Evolutionary conservation across 2,329 filamentous ascomycete species (phyloP), one percentile per base, ranked within the genome.

Genomic region (Paecilomyces niveus): DNA sequence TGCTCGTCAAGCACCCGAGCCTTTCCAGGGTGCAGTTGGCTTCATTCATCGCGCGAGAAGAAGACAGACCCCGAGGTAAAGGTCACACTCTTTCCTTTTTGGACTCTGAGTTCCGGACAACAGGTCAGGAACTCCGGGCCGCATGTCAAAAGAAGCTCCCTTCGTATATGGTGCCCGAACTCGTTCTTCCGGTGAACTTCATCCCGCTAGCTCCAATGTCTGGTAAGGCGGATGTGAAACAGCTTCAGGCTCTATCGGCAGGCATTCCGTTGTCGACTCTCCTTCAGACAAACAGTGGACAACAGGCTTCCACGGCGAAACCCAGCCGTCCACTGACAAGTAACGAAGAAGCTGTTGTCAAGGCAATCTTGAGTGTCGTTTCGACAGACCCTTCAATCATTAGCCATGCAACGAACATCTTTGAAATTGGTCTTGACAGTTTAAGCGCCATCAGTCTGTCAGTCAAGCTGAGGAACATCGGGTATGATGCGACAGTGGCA

Each of bases 341-440:
- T 7, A 65, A 70, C 22, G 70, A 72, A 50, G 59, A 67, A 39
- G 58, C 58, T 5, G 59, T 71, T n/a, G 62, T 67, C 15, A 63
- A 58, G 5, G 62, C 65, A 31, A 64, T 74, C 2, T 64, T 61
- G 51, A 55, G 54, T 24, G 61, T 69, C 21, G 59, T 70, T 22
- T 57, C 61, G 9, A 57, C 58, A 15, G 64, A 69, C 10, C 53
- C 56, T 13, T 57, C 59, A 1, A 58, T 57, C 4, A 61, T 72
- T 10, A 57, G 54, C 0, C 63, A 63, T 1, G 54, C 66, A 56
- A 72, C 68, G 1, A 73, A 70, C 15, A 68, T 76, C 13, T 76
- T 76, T 51, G 68, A 72, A 54, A 63, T 76, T 15, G 74, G 73
- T 0, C 57, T 76, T 32, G 74, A 76, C 59, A 76, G 73, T 60